phyloP scores from a whole-genome alignment of 2,329 filamentous ascomycete species.

The Trichoderma oligosporum region DNA sequence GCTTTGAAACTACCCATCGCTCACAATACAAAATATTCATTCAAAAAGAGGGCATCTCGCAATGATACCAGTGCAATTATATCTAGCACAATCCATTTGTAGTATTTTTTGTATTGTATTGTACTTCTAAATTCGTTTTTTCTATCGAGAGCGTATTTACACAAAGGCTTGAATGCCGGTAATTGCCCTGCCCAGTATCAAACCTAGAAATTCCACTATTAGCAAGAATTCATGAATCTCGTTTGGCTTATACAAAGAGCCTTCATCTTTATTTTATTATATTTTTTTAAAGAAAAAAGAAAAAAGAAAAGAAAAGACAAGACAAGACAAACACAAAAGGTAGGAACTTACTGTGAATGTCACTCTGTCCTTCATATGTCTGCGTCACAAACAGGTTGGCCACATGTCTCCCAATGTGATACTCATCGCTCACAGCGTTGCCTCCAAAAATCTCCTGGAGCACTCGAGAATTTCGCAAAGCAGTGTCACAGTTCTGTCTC shows the following conservation, averaged over 20 bases:
- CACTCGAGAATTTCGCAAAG: constrained; percentile 71
- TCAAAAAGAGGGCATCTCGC: too few species aligned
- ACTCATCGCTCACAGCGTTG: constrained; percentile 97
- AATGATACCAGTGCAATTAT: too few species aligned
- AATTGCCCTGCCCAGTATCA: constrained; percentile 66
- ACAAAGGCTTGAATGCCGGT: constrained; percentile 78
- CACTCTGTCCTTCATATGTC: constrained; percentile 97
- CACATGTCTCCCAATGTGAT: constrained; percentile 89
- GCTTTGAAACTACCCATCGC: too few species aligned
- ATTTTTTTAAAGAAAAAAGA: too few species aligned
- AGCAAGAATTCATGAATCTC: constrained; percentile 21
- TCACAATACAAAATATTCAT: too few species aligned
- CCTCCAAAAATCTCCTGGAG: constrained; percentile 96
- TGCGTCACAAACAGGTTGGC: constrained; percentile 96
- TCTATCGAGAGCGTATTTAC: constrained; percentile 32
- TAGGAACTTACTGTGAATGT: constrained; percentile 80
- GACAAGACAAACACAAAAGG: neutral
- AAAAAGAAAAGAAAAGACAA: too few species aligned
- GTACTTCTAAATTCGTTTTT: neutral
- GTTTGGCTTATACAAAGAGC: neutral
- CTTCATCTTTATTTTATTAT: too few species aligned
- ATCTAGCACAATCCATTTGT: too few species aligned
- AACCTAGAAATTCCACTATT: constrained; percentile 44
- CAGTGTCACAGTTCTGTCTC: constrained; percentile 92
- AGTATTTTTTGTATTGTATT: neutral